phyloP scores from a whole-genome alignment of 2,329 filamentous ascomycete species.

The Fusarium bulbicola region DNA sequence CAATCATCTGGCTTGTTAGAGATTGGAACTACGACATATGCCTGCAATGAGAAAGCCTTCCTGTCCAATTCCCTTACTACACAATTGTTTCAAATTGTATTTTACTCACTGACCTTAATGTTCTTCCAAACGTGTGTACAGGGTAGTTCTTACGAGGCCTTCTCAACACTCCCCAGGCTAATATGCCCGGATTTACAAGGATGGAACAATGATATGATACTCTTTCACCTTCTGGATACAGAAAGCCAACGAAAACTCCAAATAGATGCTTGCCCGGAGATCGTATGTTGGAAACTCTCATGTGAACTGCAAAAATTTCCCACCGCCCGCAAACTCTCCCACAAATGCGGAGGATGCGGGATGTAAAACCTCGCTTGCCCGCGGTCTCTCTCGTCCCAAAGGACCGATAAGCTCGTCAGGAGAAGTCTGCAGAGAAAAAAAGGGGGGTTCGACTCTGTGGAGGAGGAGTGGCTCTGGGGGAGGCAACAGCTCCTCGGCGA shows the following conservation, averaged over 20 bases:
- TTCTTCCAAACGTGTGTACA: neutral
- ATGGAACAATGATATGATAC: neutral
- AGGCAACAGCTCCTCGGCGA: conserved; percentile 8
- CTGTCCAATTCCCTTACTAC: accelerated
- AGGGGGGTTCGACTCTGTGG: neutral
- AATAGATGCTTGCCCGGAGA: neutral
- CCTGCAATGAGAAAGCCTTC: accelerated
- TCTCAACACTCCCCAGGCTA: accelerated
- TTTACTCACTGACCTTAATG: too few relatives aligned
- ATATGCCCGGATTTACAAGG: neutral
- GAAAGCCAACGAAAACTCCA: neutral
- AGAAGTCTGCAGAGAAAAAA: conserved; percentile 9
- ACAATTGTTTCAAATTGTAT: accelerated
- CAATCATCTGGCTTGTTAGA: neutral
- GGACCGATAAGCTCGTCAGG: conserved; percentile 25
- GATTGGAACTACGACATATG: too few relatives aligned
- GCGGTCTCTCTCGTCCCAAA: conserved; percentile 7
- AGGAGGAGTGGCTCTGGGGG: conserved; percentile 30
- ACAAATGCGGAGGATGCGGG: conserved; percentile 31
- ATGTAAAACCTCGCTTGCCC: conserved; percentile 24
- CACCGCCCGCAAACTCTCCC: neutral
- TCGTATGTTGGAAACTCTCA: conserved; percentile 15
- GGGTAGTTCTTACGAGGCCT: neutral
- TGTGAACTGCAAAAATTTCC: conserved; percentile 15
- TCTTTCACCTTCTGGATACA: neutral